These are phyloP conservation scores for Fraxinus excelsior DNA, from an alignment of 257 asterid genomes.

Conservation along the genomic window DNA sequence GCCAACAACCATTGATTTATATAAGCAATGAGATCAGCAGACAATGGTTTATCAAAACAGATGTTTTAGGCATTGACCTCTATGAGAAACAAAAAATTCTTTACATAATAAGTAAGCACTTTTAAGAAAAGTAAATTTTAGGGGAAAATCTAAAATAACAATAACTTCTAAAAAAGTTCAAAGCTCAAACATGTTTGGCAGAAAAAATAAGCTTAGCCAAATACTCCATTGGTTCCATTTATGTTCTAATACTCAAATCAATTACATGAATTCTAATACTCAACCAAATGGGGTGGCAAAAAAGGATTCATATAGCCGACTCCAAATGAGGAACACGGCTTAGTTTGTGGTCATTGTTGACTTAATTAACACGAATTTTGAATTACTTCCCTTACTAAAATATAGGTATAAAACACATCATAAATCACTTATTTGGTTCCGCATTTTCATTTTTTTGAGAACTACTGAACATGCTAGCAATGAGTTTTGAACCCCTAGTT, in stretches of 20 bases:
- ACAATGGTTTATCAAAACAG: neutral
- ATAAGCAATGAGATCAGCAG: slow-evolving; percentile 29
- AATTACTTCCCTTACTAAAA: no score
- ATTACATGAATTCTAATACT: neutral
- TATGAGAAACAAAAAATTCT: neutral
- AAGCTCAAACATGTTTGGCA: neutral
- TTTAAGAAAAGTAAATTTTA: neutral
- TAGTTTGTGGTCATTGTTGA: no score
- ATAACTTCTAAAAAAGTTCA: neutral
- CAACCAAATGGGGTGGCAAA: neutral
- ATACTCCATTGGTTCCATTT: neutral
- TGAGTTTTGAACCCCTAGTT: neutral
- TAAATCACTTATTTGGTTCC: neutral
- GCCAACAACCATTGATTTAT: slow-evolving; percentile 15
- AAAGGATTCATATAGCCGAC: neutral
- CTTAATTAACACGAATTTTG: no score
- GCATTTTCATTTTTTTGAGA: neutral
- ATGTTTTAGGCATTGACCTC: no score
- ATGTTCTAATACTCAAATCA: neutral
- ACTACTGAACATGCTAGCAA: neutral
- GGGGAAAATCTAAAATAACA: no score
- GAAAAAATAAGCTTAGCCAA: no score
- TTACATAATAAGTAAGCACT: no score
- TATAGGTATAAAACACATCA: neutral
- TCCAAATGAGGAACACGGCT: neutral